Conservation (phyloP, 2,329 filamentous ascomycete genomes). For the Aspergillus unguis region DNA sequence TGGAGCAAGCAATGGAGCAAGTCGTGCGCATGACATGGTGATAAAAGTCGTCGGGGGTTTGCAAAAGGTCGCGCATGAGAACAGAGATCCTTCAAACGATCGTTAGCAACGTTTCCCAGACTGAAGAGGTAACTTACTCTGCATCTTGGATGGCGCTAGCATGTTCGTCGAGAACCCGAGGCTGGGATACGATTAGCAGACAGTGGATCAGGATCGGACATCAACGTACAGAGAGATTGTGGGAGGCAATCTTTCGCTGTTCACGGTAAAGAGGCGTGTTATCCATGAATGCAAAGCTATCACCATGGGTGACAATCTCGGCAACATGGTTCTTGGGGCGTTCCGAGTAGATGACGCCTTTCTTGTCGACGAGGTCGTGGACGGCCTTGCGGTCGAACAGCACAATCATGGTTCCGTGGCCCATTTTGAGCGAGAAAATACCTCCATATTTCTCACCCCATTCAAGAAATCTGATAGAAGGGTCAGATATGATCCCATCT, state of each 20-base stretch:
- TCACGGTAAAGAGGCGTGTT: neutral
- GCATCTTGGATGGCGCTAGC: too few relatives aligned
- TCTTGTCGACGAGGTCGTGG: neutral
- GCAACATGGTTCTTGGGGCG: neutral
- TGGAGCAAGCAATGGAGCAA: neutral
- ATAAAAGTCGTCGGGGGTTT: neutral
- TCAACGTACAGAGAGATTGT: too few relatives aligned
- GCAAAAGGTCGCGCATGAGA: neutral
- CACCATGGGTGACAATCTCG: neutral
- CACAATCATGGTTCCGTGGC: constrained; percentile 41
- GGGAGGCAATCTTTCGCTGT: neutral
- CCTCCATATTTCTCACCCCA: constrained; percentile 46
- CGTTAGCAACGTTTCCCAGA: too few relatives aligned
- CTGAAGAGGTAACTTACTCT: too few relatives aligned
- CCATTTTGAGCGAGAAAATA: constrained; percentile 45
- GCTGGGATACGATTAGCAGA: neutral
- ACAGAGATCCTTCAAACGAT: neutral
- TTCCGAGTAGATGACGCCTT: neutral
- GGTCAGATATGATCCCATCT: neutral
- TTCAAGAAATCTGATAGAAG: constrained; percentile 39
- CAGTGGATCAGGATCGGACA: neutral
- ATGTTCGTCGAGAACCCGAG: too few relatives aligned
- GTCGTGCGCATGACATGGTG: neutral
- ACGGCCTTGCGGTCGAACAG: constrained; percentile 25
- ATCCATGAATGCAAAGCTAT: neutral